A percentile compares a stretch with the other conserved stretches of the same genome.
These are phyloP conservation scores for Cryptosporidium meleagridis DNA, from an alignment of 169 alveolate species.

Conservation along the genomic window DNA sequence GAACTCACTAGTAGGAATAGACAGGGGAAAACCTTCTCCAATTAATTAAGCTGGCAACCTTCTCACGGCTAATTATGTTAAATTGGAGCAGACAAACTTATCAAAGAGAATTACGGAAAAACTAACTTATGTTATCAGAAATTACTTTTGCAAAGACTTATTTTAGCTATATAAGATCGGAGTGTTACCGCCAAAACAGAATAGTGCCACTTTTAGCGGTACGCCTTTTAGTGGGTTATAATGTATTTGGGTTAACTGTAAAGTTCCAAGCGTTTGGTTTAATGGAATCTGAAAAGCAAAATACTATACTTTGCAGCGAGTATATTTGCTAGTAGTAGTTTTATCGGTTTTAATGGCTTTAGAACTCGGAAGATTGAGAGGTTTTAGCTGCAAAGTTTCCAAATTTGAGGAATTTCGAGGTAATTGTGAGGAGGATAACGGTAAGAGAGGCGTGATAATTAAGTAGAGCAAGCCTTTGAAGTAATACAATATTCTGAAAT, in stretches of 20 bases:
- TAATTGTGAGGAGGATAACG: not conserved
- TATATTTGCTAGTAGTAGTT: not conserved
- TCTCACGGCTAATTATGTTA: not conserved
- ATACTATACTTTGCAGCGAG: not conserved
- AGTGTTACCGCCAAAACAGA: not conserved
- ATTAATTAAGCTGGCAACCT: not conserved
- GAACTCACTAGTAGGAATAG: not conserved
- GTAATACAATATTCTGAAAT: not conserved
- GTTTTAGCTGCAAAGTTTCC: not conserved
- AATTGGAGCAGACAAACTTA: not conserved
- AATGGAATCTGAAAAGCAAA: not conserved
- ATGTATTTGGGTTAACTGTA: not conserved
- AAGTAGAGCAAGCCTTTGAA: not conserved
- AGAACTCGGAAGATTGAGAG: not conserved
- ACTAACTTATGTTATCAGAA: not conserved
- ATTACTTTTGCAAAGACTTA: not conserved
- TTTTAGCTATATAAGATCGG: not conserved
- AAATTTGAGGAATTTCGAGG: not conserved
- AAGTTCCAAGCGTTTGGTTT: not conserved
- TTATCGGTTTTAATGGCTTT: not conserved
- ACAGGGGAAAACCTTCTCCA: not conserved
- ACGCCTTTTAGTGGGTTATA: not conserved
- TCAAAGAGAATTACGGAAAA: not conserved
- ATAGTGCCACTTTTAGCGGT: conserved; percentile 5
- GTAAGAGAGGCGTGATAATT: not conserved